Conservation (phyloP, 2,329 filamentous ascomycete species). For the Colletotrichum godetiae region DNA sequence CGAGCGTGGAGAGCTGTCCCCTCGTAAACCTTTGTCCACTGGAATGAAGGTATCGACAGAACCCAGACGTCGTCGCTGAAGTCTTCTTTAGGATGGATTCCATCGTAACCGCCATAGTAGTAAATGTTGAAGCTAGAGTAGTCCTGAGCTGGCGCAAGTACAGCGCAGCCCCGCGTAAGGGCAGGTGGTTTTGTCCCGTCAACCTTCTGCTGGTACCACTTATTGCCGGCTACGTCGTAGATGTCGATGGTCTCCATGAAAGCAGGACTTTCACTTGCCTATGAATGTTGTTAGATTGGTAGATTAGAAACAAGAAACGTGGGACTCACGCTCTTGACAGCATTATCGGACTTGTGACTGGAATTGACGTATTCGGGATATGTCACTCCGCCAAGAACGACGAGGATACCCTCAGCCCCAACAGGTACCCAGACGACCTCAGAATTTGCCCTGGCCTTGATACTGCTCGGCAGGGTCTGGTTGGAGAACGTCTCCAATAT, state of each 20-base stretch:
- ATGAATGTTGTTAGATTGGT: constrained; percentile 36
- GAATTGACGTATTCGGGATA: constrained; percentile 61
- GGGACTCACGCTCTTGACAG: constrained; percentile 52
- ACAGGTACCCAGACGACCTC: constrained; percentile 83
- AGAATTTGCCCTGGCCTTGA: constrained; percentile 69
- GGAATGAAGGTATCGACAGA: constrained; percentile 82
- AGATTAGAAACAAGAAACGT: too few species aligned
- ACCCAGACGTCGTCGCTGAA: constrained; percentile 82
- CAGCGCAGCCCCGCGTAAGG: constrained; percentile 76
- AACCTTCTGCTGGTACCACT: constrained; percentile 78
- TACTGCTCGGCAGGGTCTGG: constrained; percentile 57
- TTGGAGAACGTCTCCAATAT: constrained; percentile 67
- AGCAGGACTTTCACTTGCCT: constrained; percentile 73
- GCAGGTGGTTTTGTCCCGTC: constrained; percentile 65
- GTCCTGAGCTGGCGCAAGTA: constrained; percentile 78
- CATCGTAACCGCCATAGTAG: constrained; percentile 82
- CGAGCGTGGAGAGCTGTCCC: constrained; percentile 65
- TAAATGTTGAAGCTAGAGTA: constrained; percentile 84
- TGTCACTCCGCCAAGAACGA: constrained; percentile 81
- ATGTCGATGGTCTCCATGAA: constrained; percentile 81
- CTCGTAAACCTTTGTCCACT: constrained; percentile 71
- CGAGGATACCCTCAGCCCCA: constrained; percentile 78
- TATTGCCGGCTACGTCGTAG: constrained; percentile 77
- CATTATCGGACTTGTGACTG: constrained; percentile 43
- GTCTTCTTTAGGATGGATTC: constrained; percentile 49